Conservation (phyloP, 2,329 filamentous ascomycete genomes). For the Paraphaeosphaeria sporulosa region DNA sequence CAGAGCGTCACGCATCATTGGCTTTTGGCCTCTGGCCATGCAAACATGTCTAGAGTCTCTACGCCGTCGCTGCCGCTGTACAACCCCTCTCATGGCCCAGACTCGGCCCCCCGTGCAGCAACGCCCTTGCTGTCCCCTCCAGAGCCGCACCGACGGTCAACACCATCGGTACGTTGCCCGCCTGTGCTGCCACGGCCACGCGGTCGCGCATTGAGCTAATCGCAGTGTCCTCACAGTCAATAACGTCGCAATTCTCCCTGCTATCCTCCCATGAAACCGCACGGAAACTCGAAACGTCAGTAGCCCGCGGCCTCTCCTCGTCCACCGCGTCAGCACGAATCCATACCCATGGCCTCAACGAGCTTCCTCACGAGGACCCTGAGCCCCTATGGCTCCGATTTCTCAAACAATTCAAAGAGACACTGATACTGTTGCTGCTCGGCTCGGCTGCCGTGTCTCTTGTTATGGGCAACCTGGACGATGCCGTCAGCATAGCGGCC, state of each 20-base stretch:
- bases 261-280: conserved; percentile 83
- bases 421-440: conserved; percentile 89
- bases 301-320: conserved; percentile 80
- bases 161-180: conserved; percentile 38
- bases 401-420: conserved; percentile 95
- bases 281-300: conserved; percentile 79
- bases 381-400: conserved; percentile 97
- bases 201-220: conserved; percentile 15
- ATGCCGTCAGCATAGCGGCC: conserved; percentile 93
- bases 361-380: conserved; percentile 90
- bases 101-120: conserved; percentile 34
- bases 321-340: conserved; percentile 82
- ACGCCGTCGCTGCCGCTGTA: conserved; percentile 66
- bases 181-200: conserved; percentile 5
- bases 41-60: conserved; percentile 69
- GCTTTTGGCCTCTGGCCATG: conserved; percentile 52
- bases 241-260: conserved; percentile 63
- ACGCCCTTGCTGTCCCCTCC: conserved; percentile 43
- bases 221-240: conserved; percentile 35
- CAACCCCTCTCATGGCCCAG: conserved; percentile 53
- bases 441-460: conserved; percentile 88
- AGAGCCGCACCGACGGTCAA: conserved; percentile 36
- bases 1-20: conserved; percentile 33
- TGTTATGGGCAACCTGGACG: conserved; percentile 90
- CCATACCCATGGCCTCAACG: conserved; percentile 85